phyloP scores from a whole-genome alignment of 2,329 filamentous ascomycete genomes.

The Ilyonectria destructans region DNA sequence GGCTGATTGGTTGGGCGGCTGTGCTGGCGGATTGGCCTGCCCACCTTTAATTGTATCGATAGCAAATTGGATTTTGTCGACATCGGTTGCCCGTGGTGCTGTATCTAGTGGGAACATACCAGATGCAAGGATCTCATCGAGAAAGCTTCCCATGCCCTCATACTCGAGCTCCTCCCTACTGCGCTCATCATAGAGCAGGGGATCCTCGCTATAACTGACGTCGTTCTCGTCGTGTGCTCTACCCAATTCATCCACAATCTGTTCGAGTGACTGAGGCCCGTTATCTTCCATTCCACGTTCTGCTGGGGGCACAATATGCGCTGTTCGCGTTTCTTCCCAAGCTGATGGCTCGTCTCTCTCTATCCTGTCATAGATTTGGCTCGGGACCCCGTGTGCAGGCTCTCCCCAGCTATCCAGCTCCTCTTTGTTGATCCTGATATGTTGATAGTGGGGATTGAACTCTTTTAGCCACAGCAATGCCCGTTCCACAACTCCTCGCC shows the following conservation, averaged over 20 bases:
- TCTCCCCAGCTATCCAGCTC: constrained; percentile 23
- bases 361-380: constrained; percentile 23
- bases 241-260: constrained; percentile 13
- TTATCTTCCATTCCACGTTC: constrained; percentile 8
- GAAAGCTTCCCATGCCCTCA: constrained; percentile 4
- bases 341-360: background rate
- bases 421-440: constrained; percentile 14
- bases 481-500: background rate
- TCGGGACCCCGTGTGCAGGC: constrained; percentile 18
- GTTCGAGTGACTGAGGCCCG: constrained; percentile 3
- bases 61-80: constrained; percentile 21
- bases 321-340: no score
- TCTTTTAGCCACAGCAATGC: constrained; percentile 20
- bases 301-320: no score
- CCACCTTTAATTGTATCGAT: constrained; percentile 18
- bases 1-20: constrained; percentile 11
- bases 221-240: constrained; percentile 14
- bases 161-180: constrained; percentile 19
- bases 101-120: constrained; percentile 21
- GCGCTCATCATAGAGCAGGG: background rate
- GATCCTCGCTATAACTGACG: constrained; percentile 16
- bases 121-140: constrained; percentile 11
- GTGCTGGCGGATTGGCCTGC: background rate
- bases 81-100: background rate
- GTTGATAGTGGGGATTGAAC: constrained; percentile 23